Percentiles rank a stretch among this genome's conserved stretches.
Conservation (phyloP, 352 stramenopile species). For the Globisporangium paroecandrum region DNA sequence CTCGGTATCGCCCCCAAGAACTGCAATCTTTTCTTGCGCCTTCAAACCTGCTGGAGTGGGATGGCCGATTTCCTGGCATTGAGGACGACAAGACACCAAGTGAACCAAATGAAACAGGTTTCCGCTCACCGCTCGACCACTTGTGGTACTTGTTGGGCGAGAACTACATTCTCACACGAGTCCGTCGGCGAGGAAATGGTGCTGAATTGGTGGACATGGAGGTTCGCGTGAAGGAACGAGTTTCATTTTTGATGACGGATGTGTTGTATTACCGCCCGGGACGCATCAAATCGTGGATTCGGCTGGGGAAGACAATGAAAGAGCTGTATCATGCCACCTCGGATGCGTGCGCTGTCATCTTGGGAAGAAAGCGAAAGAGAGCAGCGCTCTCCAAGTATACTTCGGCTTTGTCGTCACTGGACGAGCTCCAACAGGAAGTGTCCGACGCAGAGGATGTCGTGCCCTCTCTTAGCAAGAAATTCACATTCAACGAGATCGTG, state of each 20-base stretch:
- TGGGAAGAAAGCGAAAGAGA: constrained; percentile 42
- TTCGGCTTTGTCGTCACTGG: constrained; percentile 4
- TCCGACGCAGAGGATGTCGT: background rate
- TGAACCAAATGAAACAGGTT: background rate
- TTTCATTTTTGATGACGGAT: constrained; percentile 58
- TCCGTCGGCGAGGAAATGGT: constrained; percentile 56
- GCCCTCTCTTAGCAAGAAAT: background rate
- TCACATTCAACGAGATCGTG: constrained; percentile 38
- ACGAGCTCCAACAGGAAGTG: background rate
- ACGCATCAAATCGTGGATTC: constrained; percentile 63
- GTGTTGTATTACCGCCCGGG: constrained; percentile 57
- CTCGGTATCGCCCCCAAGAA: background rate
- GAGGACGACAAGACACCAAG: background rate
- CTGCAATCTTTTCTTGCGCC: constrained; percentile 40
- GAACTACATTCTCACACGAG: constrained; percentile 64
- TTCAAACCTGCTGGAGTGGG: constrained; percentile 31
- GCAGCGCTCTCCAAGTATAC: constrained; percentile 37
- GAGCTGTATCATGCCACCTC: constrained; percentile 63
- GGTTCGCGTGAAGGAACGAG: constrained; percentile 44
- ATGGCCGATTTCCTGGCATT: constrained; percentile 8
- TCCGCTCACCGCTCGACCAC: constrained; percentile 30
- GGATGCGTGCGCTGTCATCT: constrained; percentile 51
- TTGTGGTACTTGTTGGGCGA: constrained; percentile 73
- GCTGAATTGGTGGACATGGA: constrained; percentile 62
- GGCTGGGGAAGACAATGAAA: constrained; percentile 63